Base-by-base conservation (phyloP, 2,329 filamentous ascomycete genomes). In the Cercospora citrullina region DNA sequence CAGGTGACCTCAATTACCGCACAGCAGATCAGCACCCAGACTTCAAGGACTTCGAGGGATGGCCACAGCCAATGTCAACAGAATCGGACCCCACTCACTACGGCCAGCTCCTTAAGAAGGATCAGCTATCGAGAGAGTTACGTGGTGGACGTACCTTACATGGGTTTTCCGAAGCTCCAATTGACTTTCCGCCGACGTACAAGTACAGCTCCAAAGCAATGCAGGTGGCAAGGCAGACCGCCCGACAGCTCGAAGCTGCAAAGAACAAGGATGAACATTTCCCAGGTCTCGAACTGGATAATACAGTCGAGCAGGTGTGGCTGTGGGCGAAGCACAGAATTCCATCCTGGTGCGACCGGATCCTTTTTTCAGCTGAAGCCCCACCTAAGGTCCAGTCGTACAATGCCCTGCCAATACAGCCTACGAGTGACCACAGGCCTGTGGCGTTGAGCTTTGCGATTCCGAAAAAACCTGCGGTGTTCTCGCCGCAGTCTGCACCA, bases 1-100 rank as follows among this genome's bases (percentile, higher is more conserved):
- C 90, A 0, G 95, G 95, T 26, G 95, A 99, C 79, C 86, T 99
- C 68, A 99, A 99, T 83, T 99, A 99, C 80, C 91, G 95, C 72
- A 96, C 94, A 18, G 88, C 89, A 7, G 86, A 89, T 69, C 85
- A 84, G 0, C 93, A 94, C 0, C 73, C 75, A 3, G 81, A 84
- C 0, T 82, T 86, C 0, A 80, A 84, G 2, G 89, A 91, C 61
- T 77, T 83, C 75, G 60, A 81, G 5, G 79, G 79, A 4, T 91
- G 93, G 86, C 87, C 95, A 73, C 79, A 90, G 78, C 82, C 84
- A 76, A 74, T 85, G 80, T 77, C 85, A 75, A 67, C 81, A 28
- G 74, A 79, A 3, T 75, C 77, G 12, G 84, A 86, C 23, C 87
- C 87, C 6, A 80, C 86, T 53, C 87, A 94, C 79, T 93, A 87